phyloP scores from a whole-genome alignment of 2,329 filamentous ascomycete species.

The Furcasterigmium furcatum region DNA sequence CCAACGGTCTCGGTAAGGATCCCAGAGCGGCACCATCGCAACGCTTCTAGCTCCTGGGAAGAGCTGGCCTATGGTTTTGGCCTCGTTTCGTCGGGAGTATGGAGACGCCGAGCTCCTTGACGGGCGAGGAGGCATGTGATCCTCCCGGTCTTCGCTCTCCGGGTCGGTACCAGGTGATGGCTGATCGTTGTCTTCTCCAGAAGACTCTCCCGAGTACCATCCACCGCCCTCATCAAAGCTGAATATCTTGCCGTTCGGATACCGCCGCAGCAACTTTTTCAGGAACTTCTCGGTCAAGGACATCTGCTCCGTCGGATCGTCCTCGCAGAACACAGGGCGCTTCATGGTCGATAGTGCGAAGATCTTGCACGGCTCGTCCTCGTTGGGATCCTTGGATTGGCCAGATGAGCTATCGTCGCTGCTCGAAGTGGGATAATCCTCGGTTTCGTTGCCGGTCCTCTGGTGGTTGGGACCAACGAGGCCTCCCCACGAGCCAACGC shows the following conservation, averaged over 20 bases:
- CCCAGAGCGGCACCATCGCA: conserved; percentile 32
- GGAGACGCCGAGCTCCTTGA: conserved; percentile 4
- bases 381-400: conserved; percentile 5
- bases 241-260: conserved; percentile 45
- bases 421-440: conserved; percentile 12
- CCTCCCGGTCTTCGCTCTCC: conserved; percentile 6
- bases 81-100: conserved; percentile 19
- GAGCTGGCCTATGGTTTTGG: conserved; percentile 24
- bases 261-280: conserved; percentile 34
- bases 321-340: conserved; percentile 21
- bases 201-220: conserved; percentile 24
- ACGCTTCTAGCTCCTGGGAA: conserved; percentile 35
- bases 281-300: conserved; percentile 36
- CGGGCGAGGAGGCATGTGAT: not conserved
- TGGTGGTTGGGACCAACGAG: conserved; percentile 9
- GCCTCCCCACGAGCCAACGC: conserved; percentile 20
- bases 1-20: conserved; percentile 27
- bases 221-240: conserved; percentile 36
- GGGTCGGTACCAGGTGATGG: not conserved
- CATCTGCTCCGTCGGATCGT: conserved; percentile 10
- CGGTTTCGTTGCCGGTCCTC: conserved; percentile 2
- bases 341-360: conserved; percentile 33
- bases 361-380: conserved; percentile 21
- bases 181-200: conserved; percentile 11
- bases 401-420: conserved; percentile 15